Evolutionary conservation across 1,139 yeast species (phyloP).

Genomic region (Eremothecium sinecaudum): DNA sequence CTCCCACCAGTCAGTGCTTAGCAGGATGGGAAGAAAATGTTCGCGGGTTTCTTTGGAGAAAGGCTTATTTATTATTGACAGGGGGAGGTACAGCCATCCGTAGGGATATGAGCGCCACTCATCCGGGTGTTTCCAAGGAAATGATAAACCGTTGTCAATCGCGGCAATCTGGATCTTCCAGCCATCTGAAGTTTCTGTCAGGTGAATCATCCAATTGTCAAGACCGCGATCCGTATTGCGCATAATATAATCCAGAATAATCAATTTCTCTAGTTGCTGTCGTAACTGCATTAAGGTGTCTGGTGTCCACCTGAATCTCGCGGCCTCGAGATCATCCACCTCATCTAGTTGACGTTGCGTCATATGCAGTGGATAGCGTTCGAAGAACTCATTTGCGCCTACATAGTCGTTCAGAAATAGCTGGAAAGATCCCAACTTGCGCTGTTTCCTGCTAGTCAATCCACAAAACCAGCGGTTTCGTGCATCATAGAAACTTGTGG

Average conservation of each 20-base stretch:
- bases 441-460: conserved; percentile 16
- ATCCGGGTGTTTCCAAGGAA: conserved; percentile 79
- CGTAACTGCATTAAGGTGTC: conserved; percentile 44
- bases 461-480: conserved; percentile 15
- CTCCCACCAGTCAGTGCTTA: conserved; percentile 68
- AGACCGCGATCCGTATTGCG: conserved; percentile 67
- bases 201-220: conserved; percentile 70
- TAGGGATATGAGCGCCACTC: conserved; percentile 76
- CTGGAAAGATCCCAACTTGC: conserved; percentile 62
- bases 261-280: conserved; percentile 58
- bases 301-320: conserved; percentile 46
- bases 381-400: conserved; percentile 55
- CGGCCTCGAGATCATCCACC: conserved; percentile 4
- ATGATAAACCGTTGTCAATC: conserved; percentile 66
- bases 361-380: conserved; percentile 48
- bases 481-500: conserved; percentile 37
- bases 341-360: conserved; percentile 44
- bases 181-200: conserved; percentile 18
- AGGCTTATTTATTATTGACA: conserved; percentile 57
- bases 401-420: conserved; percentile 49
- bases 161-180: conserved; percentile 60
- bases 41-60: conserved; percentile 47
- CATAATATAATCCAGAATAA: conserved; percentile 62
- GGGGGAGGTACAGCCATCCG: conserved; percentile 68
- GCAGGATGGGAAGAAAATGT: conserved; percentile 50